These are phyloP conservation scores for Phytophthora sansomeana DNA, from an alignment of 352 stramenopile species.

Conservation along the genomic window DNA sequence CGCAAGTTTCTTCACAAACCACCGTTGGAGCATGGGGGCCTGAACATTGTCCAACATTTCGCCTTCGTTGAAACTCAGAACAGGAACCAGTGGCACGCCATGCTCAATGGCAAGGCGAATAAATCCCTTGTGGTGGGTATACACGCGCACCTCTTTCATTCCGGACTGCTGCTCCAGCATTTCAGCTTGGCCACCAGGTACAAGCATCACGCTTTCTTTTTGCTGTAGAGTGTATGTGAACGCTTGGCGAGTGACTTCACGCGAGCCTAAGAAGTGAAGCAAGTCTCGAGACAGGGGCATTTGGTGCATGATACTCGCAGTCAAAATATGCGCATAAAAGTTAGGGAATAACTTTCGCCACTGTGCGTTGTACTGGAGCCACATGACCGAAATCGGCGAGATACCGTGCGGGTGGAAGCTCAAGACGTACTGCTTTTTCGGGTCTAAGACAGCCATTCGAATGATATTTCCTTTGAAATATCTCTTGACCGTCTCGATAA, in stretches of 20 bases:
- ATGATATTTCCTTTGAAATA: conserved; percentile 82
- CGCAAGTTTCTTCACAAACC: conserved; percentile 81
- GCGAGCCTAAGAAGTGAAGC: conserved; percentile 77
- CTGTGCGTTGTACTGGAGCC: conserved; percentile 78
- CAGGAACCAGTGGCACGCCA: conserved; percentile 71
- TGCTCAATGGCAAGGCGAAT: conserved; percentile 83
- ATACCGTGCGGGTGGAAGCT: conserved; percentile 86
- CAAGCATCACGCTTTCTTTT: conserved; percentile 75
- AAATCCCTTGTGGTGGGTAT: conserved; percentile 84
- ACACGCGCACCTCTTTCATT: conserved; percentile 71
- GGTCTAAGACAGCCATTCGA: conserved; percentile 59
- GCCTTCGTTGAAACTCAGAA: conserved; percentile 86
- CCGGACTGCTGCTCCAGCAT: conserved; percentile 79
- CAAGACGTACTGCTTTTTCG: conserved; percentile 73
- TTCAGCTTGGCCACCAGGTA: conserved; percentile 83
- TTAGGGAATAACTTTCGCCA: conserved; percentile 75
- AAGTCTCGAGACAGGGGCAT: conserved; percentile 79
- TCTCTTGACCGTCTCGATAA: conserved; percentile 63
- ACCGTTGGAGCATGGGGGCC: conserved; percentile 74
- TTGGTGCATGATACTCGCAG: conserved; percentile 83
- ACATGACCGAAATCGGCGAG: conserved; percentile 77
- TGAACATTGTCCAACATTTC: conserved; percentile 87
- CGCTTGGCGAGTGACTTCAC: conserved; percentile 74
- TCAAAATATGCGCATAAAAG: conserved; percentile 73
- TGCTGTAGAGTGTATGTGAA: conserved; percentile 60